Evolutionary conservation across 2,329 filamentous ascomycete genomes (phyloP).

Genomic region (Hymenoscyphus scutula): DNA sequence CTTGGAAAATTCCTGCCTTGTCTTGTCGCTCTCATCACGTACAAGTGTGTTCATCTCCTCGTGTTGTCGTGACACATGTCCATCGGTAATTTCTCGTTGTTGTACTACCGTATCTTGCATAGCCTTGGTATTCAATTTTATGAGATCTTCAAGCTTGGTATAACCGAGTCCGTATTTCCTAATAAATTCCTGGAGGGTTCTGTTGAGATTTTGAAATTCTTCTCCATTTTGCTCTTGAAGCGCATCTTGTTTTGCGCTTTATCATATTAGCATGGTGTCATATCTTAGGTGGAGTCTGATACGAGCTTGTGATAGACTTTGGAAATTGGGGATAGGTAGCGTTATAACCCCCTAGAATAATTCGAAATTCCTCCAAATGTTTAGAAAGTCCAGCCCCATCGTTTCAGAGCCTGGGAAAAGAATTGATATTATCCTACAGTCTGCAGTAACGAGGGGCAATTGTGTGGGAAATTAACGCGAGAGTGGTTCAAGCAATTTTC

Average conservation of each 20-base stretch:
- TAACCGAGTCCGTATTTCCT: not conserved
- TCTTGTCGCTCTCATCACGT: not conserved
- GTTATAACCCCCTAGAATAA: no score
- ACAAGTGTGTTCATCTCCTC: not conserved
- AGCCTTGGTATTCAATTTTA: not conserved
- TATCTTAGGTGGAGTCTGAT: not conserved
- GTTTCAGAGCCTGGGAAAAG: no score
- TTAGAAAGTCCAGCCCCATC: no score
- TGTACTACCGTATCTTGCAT: not conserved
- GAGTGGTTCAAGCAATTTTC: not conserved
- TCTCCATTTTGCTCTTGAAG: not conserved
- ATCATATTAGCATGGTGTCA: not conserved
- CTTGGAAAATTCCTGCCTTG: not conserved
- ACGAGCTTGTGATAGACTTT: not conserved
- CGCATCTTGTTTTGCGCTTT: not conserved
- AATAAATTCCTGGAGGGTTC: not conserved
- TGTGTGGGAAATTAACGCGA: not conserved
- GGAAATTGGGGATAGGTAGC: not conserved
- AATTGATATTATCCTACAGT: no score
- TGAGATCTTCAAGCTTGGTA: not conserved
- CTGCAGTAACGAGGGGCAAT: no score
- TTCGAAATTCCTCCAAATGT: no score
- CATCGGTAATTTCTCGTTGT: not conserved
- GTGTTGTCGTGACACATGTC: not conserved
- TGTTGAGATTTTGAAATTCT: not conserved